Conservation (phyloP, 345 rosid genomes). For the Lepidium didymum region DNA sequence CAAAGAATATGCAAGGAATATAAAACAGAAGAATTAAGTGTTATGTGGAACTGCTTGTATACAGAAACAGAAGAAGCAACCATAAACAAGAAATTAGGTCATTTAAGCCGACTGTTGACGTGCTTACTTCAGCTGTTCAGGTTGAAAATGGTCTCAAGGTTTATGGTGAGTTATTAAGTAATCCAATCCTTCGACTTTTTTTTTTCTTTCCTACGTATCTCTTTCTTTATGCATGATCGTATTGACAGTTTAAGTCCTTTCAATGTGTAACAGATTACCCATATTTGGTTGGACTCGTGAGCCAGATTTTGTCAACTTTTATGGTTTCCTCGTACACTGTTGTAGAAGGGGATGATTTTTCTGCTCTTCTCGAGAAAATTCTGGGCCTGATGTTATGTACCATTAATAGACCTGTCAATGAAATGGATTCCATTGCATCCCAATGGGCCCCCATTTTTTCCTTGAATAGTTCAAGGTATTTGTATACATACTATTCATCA, state of each 20-base stretch:
- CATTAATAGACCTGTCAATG: conserved; percentile 39
- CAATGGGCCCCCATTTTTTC: conserved; percentile 65
- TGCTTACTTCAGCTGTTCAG: conserved; percentile 43
- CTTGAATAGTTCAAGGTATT: conserved; percentile 45
- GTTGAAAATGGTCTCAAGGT: conserved; percentile 29
- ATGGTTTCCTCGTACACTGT: too few species aligned
- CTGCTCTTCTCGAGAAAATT: conserved; percentile 43
- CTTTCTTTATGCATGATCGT: not conserved
- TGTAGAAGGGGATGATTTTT: too few species aligned
- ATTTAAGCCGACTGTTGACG: conserved; percentile 41
- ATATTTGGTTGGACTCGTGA: conserved; percentile 39
- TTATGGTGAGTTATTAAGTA: conserved; percentile 42
- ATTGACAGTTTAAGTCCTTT: not conserved
- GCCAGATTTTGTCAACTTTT: conserved; percentile 32
- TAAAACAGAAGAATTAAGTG: conserved; percentile 38
- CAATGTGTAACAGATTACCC: conserved; percentile 47
- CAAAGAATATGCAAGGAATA: conserved; percentile 46
- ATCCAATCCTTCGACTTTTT: not conserved
- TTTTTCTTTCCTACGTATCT: not conserved
- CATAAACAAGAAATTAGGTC: conserved; percentile 17
- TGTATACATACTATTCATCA: not conserved
- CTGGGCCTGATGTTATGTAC: conserved; percentile 50
- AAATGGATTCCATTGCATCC: conserved; percentile 31
- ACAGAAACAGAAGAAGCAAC: conserved; percentile 33
- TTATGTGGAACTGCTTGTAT: conserved; percentile 51